Evolutionary conservation across 164 flowering plant species (phyloP).

Genomic region (Kingdonia uniflora): DNA sequence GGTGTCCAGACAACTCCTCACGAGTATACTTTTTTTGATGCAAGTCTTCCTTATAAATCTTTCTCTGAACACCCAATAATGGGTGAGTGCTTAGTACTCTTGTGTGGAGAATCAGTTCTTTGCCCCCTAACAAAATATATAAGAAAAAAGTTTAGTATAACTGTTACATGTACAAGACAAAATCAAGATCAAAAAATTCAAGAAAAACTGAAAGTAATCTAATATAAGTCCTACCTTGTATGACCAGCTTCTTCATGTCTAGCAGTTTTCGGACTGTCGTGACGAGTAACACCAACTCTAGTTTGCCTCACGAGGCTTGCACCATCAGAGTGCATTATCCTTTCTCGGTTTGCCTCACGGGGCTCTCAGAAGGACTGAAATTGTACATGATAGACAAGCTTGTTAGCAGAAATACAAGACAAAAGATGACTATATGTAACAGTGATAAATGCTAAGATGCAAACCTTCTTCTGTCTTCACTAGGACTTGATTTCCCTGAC

Average conservation of each 20-base stretch:
- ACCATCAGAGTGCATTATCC: slow-evolving; percentile 14
- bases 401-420: no score
- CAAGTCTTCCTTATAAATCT: slow-evolving; percentile 11
- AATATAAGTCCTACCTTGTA: slow-evolving; percentile 21
- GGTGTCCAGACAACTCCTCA: slow-evolving; percentile 13
- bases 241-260: slow-evolving; percentile 17
- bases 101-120: slow-evolving; percentile 17
- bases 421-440: no score
- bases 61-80: slow-evolving; percentile 11
- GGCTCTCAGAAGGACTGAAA: slow-evolving; percentile 26
- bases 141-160: slow-evolving; percentile 1
- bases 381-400: neutral
- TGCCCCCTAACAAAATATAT: slow-evolving; percentile 21
- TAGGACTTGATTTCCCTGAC: slow-evolving; percentile 17
- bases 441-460: neutral
- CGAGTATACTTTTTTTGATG: slow-evolving; percentile 16
- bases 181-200: neutral
- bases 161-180: neutral
- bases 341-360: slow-evolving; percentile 23
- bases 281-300: slow-evolving; percentile 18
- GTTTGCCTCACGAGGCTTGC: slow-evolving; percentile 21
- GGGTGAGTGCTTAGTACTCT: slow-evolving; percentile 19
- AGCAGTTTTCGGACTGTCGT: slow-evolving; percentile 21
- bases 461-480: slow-evolving; percentile 42
- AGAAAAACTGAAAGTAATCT: neutral